Base-by-base conservation (phyloP, 306 rosid genomes). In the Corylus heterophylla region DNA sequence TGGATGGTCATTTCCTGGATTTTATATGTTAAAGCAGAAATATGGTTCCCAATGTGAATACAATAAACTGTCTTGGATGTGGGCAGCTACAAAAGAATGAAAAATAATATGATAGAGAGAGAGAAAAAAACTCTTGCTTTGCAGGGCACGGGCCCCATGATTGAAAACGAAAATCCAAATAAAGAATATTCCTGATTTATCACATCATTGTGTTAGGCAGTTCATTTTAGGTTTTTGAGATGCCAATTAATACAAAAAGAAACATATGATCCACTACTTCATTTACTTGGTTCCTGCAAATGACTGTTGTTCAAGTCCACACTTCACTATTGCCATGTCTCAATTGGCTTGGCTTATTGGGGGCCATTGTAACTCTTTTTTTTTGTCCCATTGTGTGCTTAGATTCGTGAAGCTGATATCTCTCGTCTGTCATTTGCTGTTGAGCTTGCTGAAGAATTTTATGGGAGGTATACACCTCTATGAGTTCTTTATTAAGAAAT, bases 391-490 rank as follows among this genome's bases (percentile, higher is more conserved):
- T 56, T 86, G 75, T 85, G 69, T 76, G 74, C 22, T 67, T 77
- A 95, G 99, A 93, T 95, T 49, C 99, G 98, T 50, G 99, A 95
- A 88, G 99, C 99, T 81, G 99, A 95, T 80, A 93, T 95, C 68
- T 90, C 97, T 81, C 84, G 99, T 75, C 83, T 95, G 75, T 95
- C 99, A 75, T 95, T 95, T 90, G 99, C 99, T 39, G 97, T 95
- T 76, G 98, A 95, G 86, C 99, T 95, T 74, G 99, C 99, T 69
- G 99, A 95, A 91, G 99, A 95, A 83, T 95, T 95, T 81, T 93
- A 93, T 77, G 98, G 98, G 92, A 95, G 98, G 98, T 95, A 22
- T 22, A 87, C 74, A 71, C 73, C 82, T 81, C 59, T 56, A 58
- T 64, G 48, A 74, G 78, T 50, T 35, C 35, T 59, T 75, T 68